Percentiles rank a stretch among this genome's conserved stretches.
phyloP scores from a whole-genome alignment of 352 stramenopile species.

The Peronospora belbahrii region DNA sequence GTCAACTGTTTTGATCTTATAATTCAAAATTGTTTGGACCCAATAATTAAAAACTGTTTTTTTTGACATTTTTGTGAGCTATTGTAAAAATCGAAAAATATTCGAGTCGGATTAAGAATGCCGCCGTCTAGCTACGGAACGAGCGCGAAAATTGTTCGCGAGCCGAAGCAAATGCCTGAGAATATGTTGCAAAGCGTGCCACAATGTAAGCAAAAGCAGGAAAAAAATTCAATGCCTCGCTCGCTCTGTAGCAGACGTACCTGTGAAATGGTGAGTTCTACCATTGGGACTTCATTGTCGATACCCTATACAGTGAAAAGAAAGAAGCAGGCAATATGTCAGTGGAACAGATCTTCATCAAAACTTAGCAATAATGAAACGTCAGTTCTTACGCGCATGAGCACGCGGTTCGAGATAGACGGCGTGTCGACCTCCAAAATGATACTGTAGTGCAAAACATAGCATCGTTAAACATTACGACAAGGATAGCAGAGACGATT shows the following conservation, averaged over 20 bases:
- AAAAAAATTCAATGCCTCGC: background rate
- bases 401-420: slow-evolving; percentile 85
- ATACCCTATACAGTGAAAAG: slow-evolving; percentile 54
- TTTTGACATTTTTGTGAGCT: background rate
- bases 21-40: background rate
- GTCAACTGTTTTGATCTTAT: background rate
- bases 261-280: slow-evolving; percentile 83
- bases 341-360: background rate
- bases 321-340: slow-evolving; percentile 1
- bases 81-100: background rate
- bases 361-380: background rate
- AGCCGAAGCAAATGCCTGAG: slow-evolving; percentile 70
- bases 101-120: slow-evolving; percentile 13
- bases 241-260: slow-evolving; percentile 19
- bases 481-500: background rate
- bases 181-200: background rate
- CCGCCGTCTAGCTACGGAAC: slow-evolving; percentile 67
- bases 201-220: slow-evolving; percentile 5
- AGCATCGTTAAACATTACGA: slow-evolving; percentile 1
- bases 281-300: slow-evolving; percentile 82
- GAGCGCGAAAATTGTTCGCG: slow-evolving; percentile 85
- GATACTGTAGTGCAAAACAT: slow-evolving; percentile 39
- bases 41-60: background rate
- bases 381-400: slow-evolving; percentile 74
- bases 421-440: slow-evolving; percentile 86